Evolutionary conservation across 1,139 yeast species (phyloP), one percentile per base, ranked within the genome.

Genomic region (Debaryomyces psychrophilus): DNA sequence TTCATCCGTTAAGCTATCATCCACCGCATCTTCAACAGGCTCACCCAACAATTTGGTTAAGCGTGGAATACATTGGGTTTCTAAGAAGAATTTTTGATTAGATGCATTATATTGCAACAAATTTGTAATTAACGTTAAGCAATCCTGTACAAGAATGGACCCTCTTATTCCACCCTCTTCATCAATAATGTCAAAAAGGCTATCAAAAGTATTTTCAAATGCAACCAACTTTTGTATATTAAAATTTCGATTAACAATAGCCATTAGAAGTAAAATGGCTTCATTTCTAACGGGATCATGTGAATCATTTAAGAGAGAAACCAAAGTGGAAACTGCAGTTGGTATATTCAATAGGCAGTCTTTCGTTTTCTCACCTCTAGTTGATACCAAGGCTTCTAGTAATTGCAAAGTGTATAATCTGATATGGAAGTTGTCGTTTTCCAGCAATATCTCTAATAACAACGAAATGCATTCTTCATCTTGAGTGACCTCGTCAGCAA

Each of bases 221-320:
- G 96, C 99, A 12, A 93, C 96, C 18, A 93, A 71, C 61, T 92
- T 92, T 62, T 95, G 99, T 35, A 93, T 85, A 61, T 90, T 95
- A 52, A 85, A 82, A 58, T 90, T 90, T 50, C 87, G 87, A 54
- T 86, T 85, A 7, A 84, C 96, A 2, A 93, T 74, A 5, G 92
- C 85, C 83, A 87, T 84, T 45, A 95, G 71, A n/a, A 95, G 72
- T 41, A 93, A 67, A 41, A 92, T 85, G 1, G 95, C 84, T 64
- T 93, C 95, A 61, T 92, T 92, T 57, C 97, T 75, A 12, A 95
- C 82, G n/a, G 95, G 96, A 52, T 93, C 99, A 55, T 88, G 83
- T 1, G 72, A 60, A 55, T 90, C 96, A 48, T 82, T 83, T 37
- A 95, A 69, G 8, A 85, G 74, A 3, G 78, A 61, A 5, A 92